A percentile compares a stretch with the other conserved stretches of the same genome.
Evolutionary conservation across 2,329 filamentous ascomycete genomes (phyloP).

Genomic region (Chrysoporthe deuterocubensis): DNA sequence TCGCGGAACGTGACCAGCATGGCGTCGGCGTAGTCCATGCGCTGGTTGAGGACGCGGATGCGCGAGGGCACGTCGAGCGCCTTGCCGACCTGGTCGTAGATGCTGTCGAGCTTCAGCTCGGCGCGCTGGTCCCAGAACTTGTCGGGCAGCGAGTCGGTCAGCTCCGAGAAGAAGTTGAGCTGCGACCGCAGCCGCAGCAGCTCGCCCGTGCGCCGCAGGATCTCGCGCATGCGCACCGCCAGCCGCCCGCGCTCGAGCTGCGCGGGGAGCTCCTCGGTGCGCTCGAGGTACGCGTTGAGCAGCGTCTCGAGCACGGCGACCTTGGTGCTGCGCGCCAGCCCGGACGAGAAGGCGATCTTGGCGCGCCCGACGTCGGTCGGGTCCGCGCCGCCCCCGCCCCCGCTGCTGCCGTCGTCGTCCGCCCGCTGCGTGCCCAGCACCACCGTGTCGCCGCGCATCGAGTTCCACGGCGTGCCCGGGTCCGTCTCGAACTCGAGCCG

Average conservation of each 20-base stretch:
- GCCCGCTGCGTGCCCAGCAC: conserved; percentile 77
- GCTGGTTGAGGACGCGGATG: conserved; percentile 91
- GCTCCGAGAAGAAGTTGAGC: conserved; percentile 93
- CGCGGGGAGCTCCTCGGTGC: conserved; percentile 79
- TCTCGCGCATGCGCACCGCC: conserved; percentile 67
- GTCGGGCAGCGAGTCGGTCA: conserved; percentile 93
- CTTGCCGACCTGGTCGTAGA: conserved; percentile 91
- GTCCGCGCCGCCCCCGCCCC: conserved; percentile 35
- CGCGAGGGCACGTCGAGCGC: conserved; percentile 89
- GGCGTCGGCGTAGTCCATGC: conserved; percentile 97
- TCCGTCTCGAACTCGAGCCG: conserved; percentile 81
- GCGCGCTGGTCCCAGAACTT: conserved; percentile 94
- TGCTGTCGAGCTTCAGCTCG: conserved; percentile 87
- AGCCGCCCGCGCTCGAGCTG: conserved; percentile 64
- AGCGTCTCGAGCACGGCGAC: conserved; percentile 87
- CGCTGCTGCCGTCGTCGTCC: conserved; percentile 24
- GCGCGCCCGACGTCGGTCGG: conserved; percentile 58
- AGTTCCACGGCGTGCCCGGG: conserved; percentile 70
- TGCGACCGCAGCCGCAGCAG: conserved; percentile 87
- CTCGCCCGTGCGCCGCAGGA: conserved; percentile 92
- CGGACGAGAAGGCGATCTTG: conserved; percentile 96
- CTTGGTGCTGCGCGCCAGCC: conserved; percentile 89
- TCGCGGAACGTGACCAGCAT: conserved; percentile 89
- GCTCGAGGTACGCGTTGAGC: conserved; percentile 82
- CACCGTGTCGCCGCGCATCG: conserved; percentile 85